Percentiles rank a stretch among this genome's conserved stretches.
phyloP scores from a whole-genome alignment of 1,284 basidiomycete species.

The Pulveroboletus sp. region DNA sequence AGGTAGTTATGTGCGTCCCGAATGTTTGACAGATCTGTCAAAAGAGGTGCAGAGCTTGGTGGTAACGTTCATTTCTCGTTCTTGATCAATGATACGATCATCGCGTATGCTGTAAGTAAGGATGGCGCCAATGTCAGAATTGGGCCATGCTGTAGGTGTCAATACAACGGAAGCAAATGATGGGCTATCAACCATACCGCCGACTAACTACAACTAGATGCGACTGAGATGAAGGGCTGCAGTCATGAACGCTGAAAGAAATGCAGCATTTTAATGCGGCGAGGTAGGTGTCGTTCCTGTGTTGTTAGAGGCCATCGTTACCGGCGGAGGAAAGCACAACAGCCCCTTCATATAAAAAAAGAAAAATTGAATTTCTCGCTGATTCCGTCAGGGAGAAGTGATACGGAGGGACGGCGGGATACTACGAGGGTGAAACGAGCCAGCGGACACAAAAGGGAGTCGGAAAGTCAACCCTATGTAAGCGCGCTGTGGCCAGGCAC shows the following conservation, averaged over 20 bases:
- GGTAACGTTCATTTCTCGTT: not conserved
- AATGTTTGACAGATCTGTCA: slow-evolving; percentile 1
- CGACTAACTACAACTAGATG: slow-evolving; percentile 3
- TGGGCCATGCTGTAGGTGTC: slow-evolving; percentile 18
- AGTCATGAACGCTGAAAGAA: slow-evolving; percentile 9
- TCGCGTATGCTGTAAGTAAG: not conserved
- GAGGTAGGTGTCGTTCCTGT: slow-evolving; percentile 8
- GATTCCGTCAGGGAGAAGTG: slow-evolving; percentile 12
- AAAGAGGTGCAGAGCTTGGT: slow-evolving; percentile 4
- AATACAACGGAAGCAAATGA: not conserved
- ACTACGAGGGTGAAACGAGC: slow-evolving; percentile 18
- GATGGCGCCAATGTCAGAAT: slow-evolving; percentile 5
- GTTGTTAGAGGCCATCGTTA: not conserved
- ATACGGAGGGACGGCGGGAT: not conserved
- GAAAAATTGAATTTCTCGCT: slow-evolving; percentile 1
- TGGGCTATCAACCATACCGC: not conserved
- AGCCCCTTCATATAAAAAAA: slow-evolving; percentile 7
- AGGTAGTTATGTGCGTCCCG: not conserved
- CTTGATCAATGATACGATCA: slow-evolving; percentile 4
- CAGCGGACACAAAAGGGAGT: not conserved
- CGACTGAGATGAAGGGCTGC: not conserved
- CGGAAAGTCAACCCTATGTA: not conserved
- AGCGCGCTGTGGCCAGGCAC: slow-evolving; percentile 19
- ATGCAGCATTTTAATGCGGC: slow-evolving; percentile 5
- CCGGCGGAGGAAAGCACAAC: slow-evolving; percentile 20